Conservation (phyloP, 2,329 filamentous ascomycete genomes). For the Aspergillus terreus region DNA sequence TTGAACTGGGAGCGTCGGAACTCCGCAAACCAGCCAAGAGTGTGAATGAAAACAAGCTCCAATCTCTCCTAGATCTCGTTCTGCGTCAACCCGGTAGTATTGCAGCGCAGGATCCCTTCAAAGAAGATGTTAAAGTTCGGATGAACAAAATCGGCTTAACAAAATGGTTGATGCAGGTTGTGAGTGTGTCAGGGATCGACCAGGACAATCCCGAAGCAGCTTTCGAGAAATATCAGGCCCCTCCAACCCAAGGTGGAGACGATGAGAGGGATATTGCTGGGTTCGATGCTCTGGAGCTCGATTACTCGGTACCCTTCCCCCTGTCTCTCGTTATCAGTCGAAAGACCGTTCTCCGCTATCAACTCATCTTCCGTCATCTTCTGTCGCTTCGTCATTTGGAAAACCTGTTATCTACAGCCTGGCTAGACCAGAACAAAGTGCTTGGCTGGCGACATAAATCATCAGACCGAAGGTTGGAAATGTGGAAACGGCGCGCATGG, state of each 20-base stretch:
- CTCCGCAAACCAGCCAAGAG: conserved; percentile 82
- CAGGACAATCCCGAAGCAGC: conserved; percentile 64
- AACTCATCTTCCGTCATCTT: conserved; percentile 91
- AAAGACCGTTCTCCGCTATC: conserved; percentile 95
- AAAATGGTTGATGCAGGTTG: conserved; percentile 91
- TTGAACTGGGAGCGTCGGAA: conserved; percentile 86
- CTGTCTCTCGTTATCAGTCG: conserved; percentile 92
- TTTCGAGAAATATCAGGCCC: conserved; percentile 68
- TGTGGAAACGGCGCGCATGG: conserved; percentile 91
- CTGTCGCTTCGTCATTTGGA: conserved; percentile 87
- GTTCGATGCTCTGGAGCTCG: conserved; percentile 88
- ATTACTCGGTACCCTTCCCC: conserved; percentile 92
- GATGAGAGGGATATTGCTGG: conserved; percentile 83
- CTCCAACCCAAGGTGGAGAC: conserved; percentile 60
- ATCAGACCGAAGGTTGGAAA: conserved; percentile 68
- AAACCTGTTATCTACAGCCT: conserved; percentile 77
- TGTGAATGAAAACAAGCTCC: conserved; percentile 89
- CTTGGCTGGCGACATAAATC: conserved; percentile 79
- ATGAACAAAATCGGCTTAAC: conserved; percentile 95
- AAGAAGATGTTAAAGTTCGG: conserved; percentile 94
- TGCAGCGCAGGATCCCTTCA: conserved; percentile 91
- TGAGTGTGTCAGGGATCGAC: conserved; percentile 93
- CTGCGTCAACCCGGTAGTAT: conserved; percentile 94
- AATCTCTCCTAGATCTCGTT: conserved; percentile 92
- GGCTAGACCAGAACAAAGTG: conserved; percentile 83